Base-by-base conservation (phyloP, 2,329 filamentous ascomycete genomes). In the Calonectria fujianensis region DNA sequence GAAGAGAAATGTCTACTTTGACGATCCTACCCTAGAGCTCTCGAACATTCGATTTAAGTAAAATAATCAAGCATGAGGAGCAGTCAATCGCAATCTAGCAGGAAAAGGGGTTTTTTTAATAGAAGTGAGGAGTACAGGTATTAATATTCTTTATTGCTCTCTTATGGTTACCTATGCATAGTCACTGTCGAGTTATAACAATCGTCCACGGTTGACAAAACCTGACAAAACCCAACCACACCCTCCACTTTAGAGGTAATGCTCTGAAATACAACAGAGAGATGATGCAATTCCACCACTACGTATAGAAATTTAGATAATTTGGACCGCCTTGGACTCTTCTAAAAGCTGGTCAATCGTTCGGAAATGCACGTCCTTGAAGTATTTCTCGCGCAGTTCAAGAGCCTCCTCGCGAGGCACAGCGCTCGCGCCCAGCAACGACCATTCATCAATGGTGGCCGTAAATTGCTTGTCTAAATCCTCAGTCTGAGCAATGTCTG, bases 381-480 rank as follows among this genome's bases (percentile, higher is more conserved):
- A 61, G 35, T 61, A 61, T 13, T 61, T 61, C 32, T 61, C 54
- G 7, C 54, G 54, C 9, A 14, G 24, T 13, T 27, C 20, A 37
- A 61, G 32, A 16, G 54, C 54, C 11, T 61, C 54, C 10, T 61
- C 20, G 9, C 4, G 32, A 14, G 54, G 54, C 2, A 61, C 54
- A 16, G 54, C 54, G 3, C 32, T 61, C 8, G 54, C 54, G 9
- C 54, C 54, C 10, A 37, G 8, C 20, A 61, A 24, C 13, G 54
- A 61, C 54, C 54, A 61, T 27, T 61, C 54, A 39, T 61, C 57
- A 37, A 61, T 61, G 2, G 57, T 61, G n/a, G 57, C 35, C 4
- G 57, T 61, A 4, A 61, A 61, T 27, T 61, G 57, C 32, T 61
- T 61, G 7, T 61, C 57, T 4, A 39, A 16, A 39, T 61, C 57